These are phyloP conservation scores for Oldenlandia corymbosa DNA, from an alignment of 257 asterid species.

Conservation along the genomic window DNA sequence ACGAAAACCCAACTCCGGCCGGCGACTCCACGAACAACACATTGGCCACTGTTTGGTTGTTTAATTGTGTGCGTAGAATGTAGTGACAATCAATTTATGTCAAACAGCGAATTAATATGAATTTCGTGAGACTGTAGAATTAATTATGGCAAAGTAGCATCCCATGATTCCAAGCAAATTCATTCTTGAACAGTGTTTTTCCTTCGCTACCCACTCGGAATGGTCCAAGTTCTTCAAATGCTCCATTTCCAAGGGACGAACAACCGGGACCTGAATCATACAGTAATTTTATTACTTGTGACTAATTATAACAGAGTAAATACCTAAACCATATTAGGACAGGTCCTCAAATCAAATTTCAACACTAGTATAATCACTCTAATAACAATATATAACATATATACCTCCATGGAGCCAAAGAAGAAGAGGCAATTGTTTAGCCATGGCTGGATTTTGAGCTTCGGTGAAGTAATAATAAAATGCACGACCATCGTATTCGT, in stretches of 20 bases:
- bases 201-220: slow-evolving; percentile 81
- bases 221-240: slow-evolving; percentile 89
- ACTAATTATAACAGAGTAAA: no score
- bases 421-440: slow-evolving; percentile 56
- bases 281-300: no score
- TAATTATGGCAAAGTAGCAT: no score
- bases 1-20: slow-evolving; percentile 87
- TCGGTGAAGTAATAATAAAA: slow-evolving; percentile 64
- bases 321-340: no score
- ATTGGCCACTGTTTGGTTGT: slow-evolving; percentile 78
- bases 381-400: no score
- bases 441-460: slow-evolving; percentile 31
- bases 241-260: slow-evolving; percentile 88
- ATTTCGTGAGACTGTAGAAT: no score
- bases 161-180: slow-evolving; percentile 78
- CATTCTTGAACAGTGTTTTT: slow-evolving; percentile 64
- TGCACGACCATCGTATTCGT: slow-evolving; percentile 58
- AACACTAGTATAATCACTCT: no score
- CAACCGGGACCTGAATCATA: slow-evolving; percentile 99
- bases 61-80: no score
- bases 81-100: no score
- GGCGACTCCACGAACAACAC: slow-evolving; percentile 78
- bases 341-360: no score
- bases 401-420: slow-evolving; percentile 98
- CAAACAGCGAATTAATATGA: no score